These are phyloP conservation scores for Phytophthora hibernalis DNA, from an alignment of 352 stramenopile species.

Conservation along the genomic window DNA sequence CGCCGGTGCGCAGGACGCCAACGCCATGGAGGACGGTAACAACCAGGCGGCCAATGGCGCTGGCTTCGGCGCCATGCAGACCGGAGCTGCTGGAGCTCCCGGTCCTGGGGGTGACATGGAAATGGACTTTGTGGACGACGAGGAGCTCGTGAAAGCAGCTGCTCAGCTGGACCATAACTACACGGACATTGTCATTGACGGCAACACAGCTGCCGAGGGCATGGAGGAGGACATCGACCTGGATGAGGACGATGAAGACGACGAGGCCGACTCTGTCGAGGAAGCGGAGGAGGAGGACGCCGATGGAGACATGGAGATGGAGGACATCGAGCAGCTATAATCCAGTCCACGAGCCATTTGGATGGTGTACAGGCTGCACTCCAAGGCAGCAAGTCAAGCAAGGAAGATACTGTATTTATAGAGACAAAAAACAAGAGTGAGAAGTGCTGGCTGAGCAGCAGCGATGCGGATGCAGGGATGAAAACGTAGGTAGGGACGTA, in stretches of 20 bases:
- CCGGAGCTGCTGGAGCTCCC: conserved; percentile 7
- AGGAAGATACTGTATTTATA: conserved; percentile 77
- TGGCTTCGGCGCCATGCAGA: conserved; percentile 36
- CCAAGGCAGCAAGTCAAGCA: conserved; percentile 18
- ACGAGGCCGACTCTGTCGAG: conserved; percentile 72
- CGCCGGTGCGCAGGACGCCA: conserved; percentile 52
- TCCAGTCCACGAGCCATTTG: conserved; percentile 5
- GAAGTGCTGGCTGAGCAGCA: too few species aligned
- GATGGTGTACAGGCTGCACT: conserved; percentile 4
- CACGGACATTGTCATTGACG: conserved; percentile 90
- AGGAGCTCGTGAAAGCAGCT: conserved; percentile 87
- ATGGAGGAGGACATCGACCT: conserved; percentile 76
- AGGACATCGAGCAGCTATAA: conserved; percentile 53
- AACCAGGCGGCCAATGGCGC: conserved; percentile 22
- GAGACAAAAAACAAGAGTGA: conserved; percentile 39
- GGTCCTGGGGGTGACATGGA: conserved; percentile 47
- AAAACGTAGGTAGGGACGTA: too few species aligned
- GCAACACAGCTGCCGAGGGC: conserved; percentile 47
- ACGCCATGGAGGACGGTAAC: conserved; percentile 48
- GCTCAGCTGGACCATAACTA: conserved; percentile 89
- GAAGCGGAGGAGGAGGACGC: conserved; percentile 74
- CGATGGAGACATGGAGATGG: conserved; percentile 82
- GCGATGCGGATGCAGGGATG: neutral
- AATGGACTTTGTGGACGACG: conserved; percentile 84
- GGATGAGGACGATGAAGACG: conserved; percentile 71